Evolutionary conservation across 495 filamentous ascomycete genomes (phyloP).

Genomic region (Usnea hakonensis): DNA sequence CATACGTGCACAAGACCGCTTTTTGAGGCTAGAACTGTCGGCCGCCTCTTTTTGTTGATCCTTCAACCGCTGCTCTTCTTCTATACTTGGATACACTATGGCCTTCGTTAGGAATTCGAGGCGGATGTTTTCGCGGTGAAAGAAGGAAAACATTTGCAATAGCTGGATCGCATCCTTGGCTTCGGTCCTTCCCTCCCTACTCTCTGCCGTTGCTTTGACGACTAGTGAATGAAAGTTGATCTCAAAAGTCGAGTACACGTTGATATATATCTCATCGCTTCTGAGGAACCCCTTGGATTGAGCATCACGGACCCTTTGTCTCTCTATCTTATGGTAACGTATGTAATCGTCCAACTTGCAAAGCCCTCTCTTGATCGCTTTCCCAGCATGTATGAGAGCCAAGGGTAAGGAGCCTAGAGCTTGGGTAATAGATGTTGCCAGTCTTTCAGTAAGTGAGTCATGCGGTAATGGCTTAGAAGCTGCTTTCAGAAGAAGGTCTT

Average conservation of each 20-base stretch:
- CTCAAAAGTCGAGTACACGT: constrained; percentile 31
- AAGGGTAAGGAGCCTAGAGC: constrained; percentile 33
- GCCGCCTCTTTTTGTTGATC: not conserved
- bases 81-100: constrained; percentile 17
- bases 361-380: constrained; percentile 7
- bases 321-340: constrained; percentile 23
- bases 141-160: constrained; percentile 35
- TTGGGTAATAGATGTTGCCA: constrained; percentile 23
- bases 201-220: constrained; percentile 11
- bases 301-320: constrained; percentile 24
- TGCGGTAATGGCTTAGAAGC: constrained; percentile 22
- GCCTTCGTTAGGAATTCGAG: constrained; percentile 28
- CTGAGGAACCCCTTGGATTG: too few species aligned
- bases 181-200: too few species aligned
- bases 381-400: constrained; percentile 34
- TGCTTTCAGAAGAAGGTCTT: constrained; percentile 28
- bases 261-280: too few species aligned
- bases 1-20: not conserved
- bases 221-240: constrained; percentile 25
- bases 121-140: constrained; percentile 31
- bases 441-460: constrained; percentile 7
- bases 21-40: not conserved
- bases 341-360: constrained; percentile 23
- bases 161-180: constrained; percentile 34
- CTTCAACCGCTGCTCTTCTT: constrained; percentile 9